Base-by-base conservation (phyloP, 2,329 filamentous ascomycete species). In the Neofusicoccum ribis region DNA sequence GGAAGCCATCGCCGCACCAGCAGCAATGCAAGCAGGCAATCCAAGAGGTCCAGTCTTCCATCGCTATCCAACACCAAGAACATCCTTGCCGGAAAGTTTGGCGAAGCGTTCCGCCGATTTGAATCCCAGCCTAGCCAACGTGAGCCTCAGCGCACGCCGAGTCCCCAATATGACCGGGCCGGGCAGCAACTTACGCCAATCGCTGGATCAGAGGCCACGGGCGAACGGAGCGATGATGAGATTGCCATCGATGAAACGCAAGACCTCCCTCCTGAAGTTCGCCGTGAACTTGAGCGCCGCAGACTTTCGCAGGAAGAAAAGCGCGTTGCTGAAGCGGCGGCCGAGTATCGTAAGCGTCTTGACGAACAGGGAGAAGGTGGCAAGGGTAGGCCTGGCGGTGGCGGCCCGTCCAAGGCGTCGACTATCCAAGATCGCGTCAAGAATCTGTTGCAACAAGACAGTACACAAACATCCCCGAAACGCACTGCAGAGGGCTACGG, bases 361-460 rank as follows among this genome's bases (percentile, higher is more conserved):
- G 87, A 90, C 1, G 85, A 87, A 60, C 83, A 86, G 62, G 86
- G 84, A n/a, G 78, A 80, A 43, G 78, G 70, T 41, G 72, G 81
- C 20, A 78, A 80, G 31, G 74, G 77, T 8, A 74, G 74, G 6
- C 80, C 79, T 31, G 27, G 27, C 15, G 37, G 17, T 14, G 49
- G 41, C 3, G 64, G 64, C 5, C 31, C 49, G 5, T 62, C 84
- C 64, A 84, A 89, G 47, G 92, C 93, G 17, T 86, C 88, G n/a
- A 91, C 89, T 31, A 99, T 99, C 71, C 93, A 98, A 75, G 93
- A 91, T 73, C 89, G 94, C 68, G 92, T 99, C 63, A 91, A 96
- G 79, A 92, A 87, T 58, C 82, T 98, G 58, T 81, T 99, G 15
- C 89, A 31, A 31, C 27, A 89, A 67, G 93, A 97, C 72, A 92